A percentile compares a stretch with the other conserved stretches of the same genome.
These are phyloP conservation scores for Acorus gramineus DNA, from an alignment of 106 monocot species.

Conservation along the genomic window DNA sequence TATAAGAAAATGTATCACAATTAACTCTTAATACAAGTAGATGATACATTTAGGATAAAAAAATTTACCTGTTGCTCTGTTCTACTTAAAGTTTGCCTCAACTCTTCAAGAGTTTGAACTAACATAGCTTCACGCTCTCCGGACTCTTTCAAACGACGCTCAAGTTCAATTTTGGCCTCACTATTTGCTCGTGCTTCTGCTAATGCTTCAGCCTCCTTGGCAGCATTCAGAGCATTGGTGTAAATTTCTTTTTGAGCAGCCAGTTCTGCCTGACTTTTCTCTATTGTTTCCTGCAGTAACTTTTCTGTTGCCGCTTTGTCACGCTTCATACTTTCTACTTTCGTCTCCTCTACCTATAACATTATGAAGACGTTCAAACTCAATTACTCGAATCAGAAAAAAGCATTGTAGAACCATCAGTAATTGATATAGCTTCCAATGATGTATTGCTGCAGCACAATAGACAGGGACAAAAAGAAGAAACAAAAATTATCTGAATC, in stretches of 20 bases:
- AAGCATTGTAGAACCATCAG: too few relatives aligned
- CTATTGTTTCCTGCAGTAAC: constrained; percentile 90
- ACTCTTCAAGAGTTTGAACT: constrained; percentile 80
- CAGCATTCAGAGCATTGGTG: constrained; percentile 77
- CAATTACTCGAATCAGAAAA: constrained; percentile 1
- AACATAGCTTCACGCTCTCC: constrained; percentile 78
- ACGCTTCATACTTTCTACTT: constrained; percentile 81
- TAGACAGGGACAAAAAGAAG: too few relatives aligned
- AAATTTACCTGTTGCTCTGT: constrained; percentile 74
- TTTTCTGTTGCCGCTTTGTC: constrained; percentile 89
- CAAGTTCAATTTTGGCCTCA: constrained; percentile 85
- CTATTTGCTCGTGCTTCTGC: constrained; percentile 75
- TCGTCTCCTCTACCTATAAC: constrained; percentile 84
- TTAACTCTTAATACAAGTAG: neutral
- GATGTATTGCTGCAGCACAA: too few relatives aligned
- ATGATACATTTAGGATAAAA: constrained; percentile 5
- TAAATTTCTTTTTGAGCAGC: constrained; percentile 95
- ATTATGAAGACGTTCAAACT: too few relatives aligned
- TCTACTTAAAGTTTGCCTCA: constrained; percentile 80
- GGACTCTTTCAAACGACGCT: constrained; percentile 76
- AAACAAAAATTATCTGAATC: too few relatives aligned
- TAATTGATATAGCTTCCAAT: too few relatives aligned
- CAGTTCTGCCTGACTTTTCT: constrained; percentile 85
- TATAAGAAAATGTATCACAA: neutral
- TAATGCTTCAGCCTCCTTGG: constrained; percentile 87